A percentile compares a stretch with the other conserved stretches of the same genome.
Evolutionary conservation across 1,284 basidiomycete species (phyloP).

Genomic region (Chiua sp.): DNA sequence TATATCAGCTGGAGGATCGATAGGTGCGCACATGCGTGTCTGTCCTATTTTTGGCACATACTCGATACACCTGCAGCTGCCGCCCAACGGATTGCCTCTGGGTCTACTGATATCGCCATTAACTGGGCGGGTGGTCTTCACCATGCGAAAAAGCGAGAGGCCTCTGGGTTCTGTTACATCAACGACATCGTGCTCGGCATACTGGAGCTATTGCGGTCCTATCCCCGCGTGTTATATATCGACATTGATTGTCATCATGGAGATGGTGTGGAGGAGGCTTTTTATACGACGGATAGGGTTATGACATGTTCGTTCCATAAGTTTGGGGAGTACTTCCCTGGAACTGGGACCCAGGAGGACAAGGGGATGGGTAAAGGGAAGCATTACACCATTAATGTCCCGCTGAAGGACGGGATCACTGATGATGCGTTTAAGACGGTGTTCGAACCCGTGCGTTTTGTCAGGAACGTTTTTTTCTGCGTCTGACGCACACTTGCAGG

Average conservation of each 20-base stretch:
- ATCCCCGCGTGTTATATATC: slow-evolving; percentile 93
- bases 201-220: slow-evolving; percentile 83
- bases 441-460: slow-evolving; percentile 81
- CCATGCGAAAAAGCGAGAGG: slow-evolving; percentile 98
- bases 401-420: slow-evolving; percentile 92
- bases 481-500: slow-evolving; percentile 46
- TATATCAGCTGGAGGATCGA: slow-evolving; percentile 94
- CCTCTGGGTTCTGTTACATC: slow-evolving; percentile 96
- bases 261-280: slow-evolving; percentile 98
- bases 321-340: slow-evolving; percentile 97
- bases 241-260: slow-evolving; percentile 99
- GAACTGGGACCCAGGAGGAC: slow-evolving; percentile 90
- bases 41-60: neutral
- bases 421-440: slow-evolving; percentile 85
- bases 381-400: slow-evolving; percentile 94
- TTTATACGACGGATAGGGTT: slow-evolving; percentile 96
- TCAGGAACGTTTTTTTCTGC: neutral
- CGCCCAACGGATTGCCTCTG: slow-evolving; percentile 82
- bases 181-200: slow-evolving; percentile 96
- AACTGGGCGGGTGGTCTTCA: slow-evolving; percentile 99
- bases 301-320: slow-evolving; percentile 98
- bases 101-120: slow-evolving; percentile 90
- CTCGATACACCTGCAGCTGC: slow-evolving; percentile 59
- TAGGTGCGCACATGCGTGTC: slow-evolving; percentile 52
- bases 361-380: slow-evolving; percentile 86